Conservation (phyloP, 805 yeast genomes). For the Schizosaccharomyces octosporus region DNA sequence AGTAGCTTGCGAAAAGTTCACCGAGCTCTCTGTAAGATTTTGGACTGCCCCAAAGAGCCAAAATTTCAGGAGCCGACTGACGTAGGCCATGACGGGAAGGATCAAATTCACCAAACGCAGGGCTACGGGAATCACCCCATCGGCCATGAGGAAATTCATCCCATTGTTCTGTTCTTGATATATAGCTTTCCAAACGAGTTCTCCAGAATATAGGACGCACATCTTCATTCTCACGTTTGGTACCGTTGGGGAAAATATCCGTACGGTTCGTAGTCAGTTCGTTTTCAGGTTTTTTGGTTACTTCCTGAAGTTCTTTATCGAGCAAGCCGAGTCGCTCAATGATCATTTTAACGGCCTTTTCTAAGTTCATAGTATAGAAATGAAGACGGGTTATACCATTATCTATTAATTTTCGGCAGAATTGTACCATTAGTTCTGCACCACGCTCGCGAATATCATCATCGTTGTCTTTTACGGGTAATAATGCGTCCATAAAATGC, state of each 20-base stretch:
- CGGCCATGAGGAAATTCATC: slow-evolving; percentile 96
- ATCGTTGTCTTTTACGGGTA: slow-evolving; percentile 76
- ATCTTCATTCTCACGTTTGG: slow-evolving; percentile 46
- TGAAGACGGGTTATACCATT: slow-evolving; percentile 74
- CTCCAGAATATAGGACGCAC: slow-evolving; percentile 94
- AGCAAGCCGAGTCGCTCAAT: slow-evolving; percentile 47
- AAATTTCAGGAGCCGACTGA: slow-evolving; percentile 36
- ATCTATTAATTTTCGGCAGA: slow-evolving; percentile 52
- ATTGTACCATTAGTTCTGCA: slow-evolving; percentile 50
- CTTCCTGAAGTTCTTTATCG: slow-evolving; percentile 11
- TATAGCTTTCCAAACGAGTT: slow-evolving; percentile 71
- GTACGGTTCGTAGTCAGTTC: neutral
- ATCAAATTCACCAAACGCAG: slow-evolving; percentile 85
- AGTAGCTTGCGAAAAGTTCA: slow-evolving; percentile 34
- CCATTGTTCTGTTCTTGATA: slow-evolving; percentile 54
- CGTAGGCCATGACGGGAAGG: slow-evolving; percentile 58
- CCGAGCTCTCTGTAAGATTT: slow-evolving; percentile 32
- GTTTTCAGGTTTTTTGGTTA: slow-evolving; percentile 6
- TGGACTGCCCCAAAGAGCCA: slow-evolving; percentile 74
- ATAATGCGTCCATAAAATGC: slow-evolving; percentile 40
- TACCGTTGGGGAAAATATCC: neutral
- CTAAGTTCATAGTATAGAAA: slow-evolving; percentile 93
- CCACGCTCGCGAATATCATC: slow-evolving; percentile 67
- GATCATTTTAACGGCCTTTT: slow-evolving; percentile 70
- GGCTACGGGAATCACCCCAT: slow-evolving; percentile 93